Conservation (phyloP, 768 basidiomycete species). For the Boletus sensibilis region DNA sequence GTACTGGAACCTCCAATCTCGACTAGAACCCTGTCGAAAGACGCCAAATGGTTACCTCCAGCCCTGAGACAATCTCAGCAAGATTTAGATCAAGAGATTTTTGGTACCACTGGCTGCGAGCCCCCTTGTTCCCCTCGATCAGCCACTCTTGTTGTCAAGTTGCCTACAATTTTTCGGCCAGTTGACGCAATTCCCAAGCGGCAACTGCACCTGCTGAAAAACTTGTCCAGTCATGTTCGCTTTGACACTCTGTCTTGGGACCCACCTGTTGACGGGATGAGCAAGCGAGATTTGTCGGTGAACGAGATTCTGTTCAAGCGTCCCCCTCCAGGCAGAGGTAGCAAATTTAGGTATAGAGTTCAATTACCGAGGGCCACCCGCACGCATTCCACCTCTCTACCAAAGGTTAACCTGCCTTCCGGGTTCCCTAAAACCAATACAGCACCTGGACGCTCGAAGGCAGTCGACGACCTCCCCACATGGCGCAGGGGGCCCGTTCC, state of each 20-base stretch:
- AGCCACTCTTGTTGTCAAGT: conserved; percentile 40
- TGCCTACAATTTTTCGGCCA: conserved; percentile 45
- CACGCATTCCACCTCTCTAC: conserved; percentile 15
- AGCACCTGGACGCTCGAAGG: conserved; percentile 29
- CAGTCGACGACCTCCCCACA: conserved; percentile 34
- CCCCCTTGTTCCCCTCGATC: conserved; percentile 49
- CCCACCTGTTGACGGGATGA: conserved; percentile 69
- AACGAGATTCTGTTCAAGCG: conserved; percentile 65
- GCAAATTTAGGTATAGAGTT: conserved; percentile 35
- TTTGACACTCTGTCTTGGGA: conserved; percentile 71
- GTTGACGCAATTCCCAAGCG: conserved; percentile 47
- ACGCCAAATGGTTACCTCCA: conserved; percentile 57
- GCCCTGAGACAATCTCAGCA: conserved; percentile 40
- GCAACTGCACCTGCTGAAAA: conserved; percentile 47
- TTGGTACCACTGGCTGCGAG: conserved; percentile 46
- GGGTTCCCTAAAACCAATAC: conserved; percentile 19
- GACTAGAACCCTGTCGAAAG: conserved; percentile 30
- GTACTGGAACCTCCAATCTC: conserved; percentile 15
- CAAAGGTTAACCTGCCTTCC: conserved; percentile 42
- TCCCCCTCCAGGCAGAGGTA: conserved; percentile 34
- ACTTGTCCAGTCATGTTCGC: conserved; percentile 40
- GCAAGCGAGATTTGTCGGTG: conserved; percentile 55
- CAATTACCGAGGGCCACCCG: conserved; percentile 31
- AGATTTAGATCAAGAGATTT: conserved; percentile 45
- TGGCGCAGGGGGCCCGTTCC: conserved; percentile 39